Evolutionary conservation across 192 early-diverging fungal species (phyloP), one percentile per base, ranked within the genome.

Genomic region (Phycomyces blakesleeanus): DNA sequence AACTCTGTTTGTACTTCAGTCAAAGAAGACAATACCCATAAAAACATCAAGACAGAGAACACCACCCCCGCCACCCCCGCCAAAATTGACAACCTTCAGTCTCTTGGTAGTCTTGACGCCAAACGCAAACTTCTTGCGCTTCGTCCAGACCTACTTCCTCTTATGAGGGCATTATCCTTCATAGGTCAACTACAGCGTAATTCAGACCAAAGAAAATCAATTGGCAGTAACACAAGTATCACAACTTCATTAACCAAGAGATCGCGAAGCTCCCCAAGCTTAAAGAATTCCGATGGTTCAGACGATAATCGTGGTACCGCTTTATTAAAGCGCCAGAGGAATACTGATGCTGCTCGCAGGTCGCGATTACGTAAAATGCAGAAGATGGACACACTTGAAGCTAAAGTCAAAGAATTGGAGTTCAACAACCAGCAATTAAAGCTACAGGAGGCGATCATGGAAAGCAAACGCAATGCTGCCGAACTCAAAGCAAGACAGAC

Each of bases 321-420:
- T 40, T 21, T 39, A 53, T n/a, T 42, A 25, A 63, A 63, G 51
- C 61, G 61, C 25, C 61, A 63, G 25, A 63, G 61, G 40, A 90
- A 95, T 76, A 95, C 93, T 5, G 92, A 94, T 60, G 90, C 92
- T n/a, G 93, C 93, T 7, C 90, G 93, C 66, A 87, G 93, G 59
- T 92, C 90, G 21, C 88, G 93, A 58, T 79, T 88, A 73, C 83
- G 87, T 76, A 94, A 94, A 80, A 72, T 88, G 50, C 66, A 82
- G 40, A 85, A 86, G 66, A 81, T 94, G 59, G 85, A 85, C 68
- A 76, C 71, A n/a, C 85, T 95, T 5, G 91, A 95, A 70, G 61
- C 67, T 55, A 84, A 86, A 55, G 91, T 93, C 18, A 65, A 73
- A 3, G 81, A 90, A 53, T 78, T 95, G 7, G 90, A 95, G 76